Evolutionary conservation across 75 land plant species (phyloP), one percentile per base, ranked within the genome.

Genomic region (Pinus tabuliformis): DNA sequence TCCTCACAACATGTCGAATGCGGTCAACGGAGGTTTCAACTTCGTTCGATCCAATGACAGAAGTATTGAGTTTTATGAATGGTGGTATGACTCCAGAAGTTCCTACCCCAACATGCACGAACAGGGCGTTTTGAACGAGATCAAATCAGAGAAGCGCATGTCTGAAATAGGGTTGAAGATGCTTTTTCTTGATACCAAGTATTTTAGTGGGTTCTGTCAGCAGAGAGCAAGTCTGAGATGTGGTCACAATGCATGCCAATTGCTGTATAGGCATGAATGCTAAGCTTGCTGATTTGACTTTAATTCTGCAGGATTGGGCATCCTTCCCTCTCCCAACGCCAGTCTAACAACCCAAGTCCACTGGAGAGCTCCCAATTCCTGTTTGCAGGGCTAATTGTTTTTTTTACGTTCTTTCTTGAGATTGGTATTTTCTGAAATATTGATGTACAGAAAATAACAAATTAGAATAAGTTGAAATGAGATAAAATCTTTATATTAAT

Each of bases 1-100:
- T 1, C 80, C 90, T 30, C 61, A 36, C 57, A 83, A 84, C 74
- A 18, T 76, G 56, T 26, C 49, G 20, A 90, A 88, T 59, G 11
- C 18, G 20, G 76, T 87, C 76, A 95, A 95, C 83, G 94, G 90
- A 20, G 98, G 98, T 13, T 95, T 95, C 85, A 82, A 81, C 73
- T 88, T 59, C 58, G 85, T 80, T 11, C 70, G 81, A 15, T 87
- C 95, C 12, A 92, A 84, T 83, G 79, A 78, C 66, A 81, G 77
- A 68, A 95, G 95, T 12, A 79, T 90, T 9, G 57, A 82, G 6
- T 80, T 95, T 21, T 90, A 87, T 72, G 66, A 83, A 22, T 75
- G 18, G 37, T 95, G 97, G 97, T 90, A 92, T 56, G 76, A 70
- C 21, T 70, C 75, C 58, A 83, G 88, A 49, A 62, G 77, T 59